Evolutionary conservation across 768 basidiomycete species (phyloP).

Genomic region (Leccinum aurantiacum): DNA sequence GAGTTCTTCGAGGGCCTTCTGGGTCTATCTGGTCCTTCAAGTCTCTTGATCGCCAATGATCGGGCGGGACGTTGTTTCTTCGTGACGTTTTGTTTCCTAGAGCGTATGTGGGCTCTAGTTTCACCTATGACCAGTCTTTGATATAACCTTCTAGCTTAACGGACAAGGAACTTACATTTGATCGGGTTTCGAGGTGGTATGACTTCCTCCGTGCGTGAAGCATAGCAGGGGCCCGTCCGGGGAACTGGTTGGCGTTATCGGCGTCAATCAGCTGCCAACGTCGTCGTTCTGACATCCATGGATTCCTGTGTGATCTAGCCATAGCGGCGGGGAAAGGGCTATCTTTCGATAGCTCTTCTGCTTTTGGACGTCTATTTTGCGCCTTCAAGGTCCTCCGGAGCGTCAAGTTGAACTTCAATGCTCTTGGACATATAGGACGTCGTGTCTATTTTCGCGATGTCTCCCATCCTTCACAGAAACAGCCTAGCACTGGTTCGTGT

Average conservation of each 20-base stretch:
- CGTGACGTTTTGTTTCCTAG: not conserved
- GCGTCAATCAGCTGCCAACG: not conserved
- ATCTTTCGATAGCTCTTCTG: not conserved
- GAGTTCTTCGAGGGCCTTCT: not conserved
- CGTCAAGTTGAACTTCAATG: not conserved
- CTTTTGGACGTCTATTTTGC: no score
- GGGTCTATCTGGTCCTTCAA: not conserved
- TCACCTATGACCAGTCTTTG: not conserved
- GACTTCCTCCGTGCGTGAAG: not conserved
- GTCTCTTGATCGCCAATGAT: not conserved
- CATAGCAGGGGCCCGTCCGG: not conserved
- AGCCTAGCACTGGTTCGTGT: not conserved
- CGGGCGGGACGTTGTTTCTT: not conserved
- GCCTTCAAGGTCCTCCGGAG: no score
- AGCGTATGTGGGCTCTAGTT: not conserved
- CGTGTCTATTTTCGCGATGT: not conserved
- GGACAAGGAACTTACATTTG: not conserved
- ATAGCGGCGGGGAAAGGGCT: not conserved
- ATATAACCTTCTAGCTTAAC: not conserved
- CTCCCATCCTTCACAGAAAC: not conserved
- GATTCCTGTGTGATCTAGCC: not conserved
- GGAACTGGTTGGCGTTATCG: not conserved
- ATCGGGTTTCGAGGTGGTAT: not conserved
- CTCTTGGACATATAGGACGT: not conserved
- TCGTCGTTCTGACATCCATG: not conserved